Conservation (phyloP, 179 eudicot species). For the Sideroxylon spinosum region DNA sequence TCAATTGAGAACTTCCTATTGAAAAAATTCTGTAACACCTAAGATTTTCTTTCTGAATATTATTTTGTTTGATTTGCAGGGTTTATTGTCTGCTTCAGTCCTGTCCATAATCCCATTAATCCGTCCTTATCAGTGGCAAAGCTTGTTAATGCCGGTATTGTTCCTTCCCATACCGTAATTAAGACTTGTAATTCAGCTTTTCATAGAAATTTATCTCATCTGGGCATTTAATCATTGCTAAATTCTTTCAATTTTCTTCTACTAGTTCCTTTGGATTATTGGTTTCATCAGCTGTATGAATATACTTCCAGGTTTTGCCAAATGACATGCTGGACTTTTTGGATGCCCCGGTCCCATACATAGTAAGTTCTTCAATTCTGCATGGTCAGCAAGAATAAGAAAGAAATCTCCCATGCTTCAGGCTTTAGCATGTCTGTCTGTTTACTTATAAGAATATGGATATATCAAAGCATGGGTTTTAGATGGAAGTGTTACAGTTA, state of each 20-base stretch:
- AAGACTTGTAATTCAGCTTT: not conserved
- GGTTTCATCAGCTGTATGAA: not conserved
- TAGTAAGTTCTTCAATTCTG: slow-evolving; percentile 49
- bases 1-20: no score
- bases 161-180: not conserved
- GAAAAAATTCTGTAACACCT: not conserved
- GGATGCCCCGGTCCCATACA: slow-evolving; percentile 97
- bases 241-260: not conserved
- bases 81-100: slow-evolving; percentile 75
- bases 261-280: not conserved
- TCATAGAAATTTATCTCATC: not conserved
- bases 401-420: not conserved
- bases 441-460: not conserved
- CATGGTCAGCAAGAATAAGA: not conserved
- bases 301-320: slow-evolving; percentile 66
- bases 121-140: slow-evolving; percentile 97
- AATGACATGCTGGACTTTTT: slow-evolving; percentile 97
- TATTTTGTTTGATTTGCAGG: slow-evolving; percentile 45
- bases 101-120: slow-evolving; percentile 78
- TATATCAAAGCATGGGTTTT: slow-evolving; percentile 2
- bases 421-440: not conserved
- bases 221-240: not conserved
- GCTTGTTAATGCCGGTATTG: slow-evolving; percentile 92
- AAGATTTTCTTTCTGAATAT: not conserved
- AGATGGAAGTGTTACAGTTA: not conserved